Evolutionary conservation across 805 yeast species (phyloP).

Genomic region (Ogataea methanolica): DNA sequence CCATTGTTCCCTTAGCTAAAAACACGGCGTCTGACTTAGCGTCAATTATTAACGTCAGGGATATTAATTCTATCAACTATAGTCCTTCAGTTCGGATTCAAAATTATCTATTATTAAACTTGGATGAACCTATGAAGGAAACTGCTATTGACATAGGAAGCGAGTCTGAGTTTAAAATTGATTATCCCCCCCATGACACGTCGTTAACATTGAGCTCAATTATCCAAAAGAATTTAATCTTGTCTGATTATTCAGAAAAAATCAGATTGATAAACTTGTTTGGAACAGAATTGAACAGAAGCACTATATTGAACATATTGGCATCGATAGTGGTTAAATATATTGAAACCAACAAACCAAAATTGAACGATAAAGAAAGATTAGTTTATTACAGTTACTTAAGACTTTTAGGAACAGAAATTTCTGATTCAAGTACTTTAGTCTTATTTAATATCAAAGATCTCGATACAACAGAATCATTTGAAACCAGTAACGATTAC

Average conservation of each 20-base stretch:
- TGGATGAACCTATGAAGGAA: neutral
- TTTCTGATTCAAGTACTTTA: neutral
- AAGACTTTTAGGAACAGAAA: conserved; percentile 1
- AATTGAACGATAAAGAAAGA: conserved; percentile 6
- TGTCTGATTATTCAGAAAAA: conserved; percentile 6
- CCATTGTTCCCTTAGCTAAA: conserved; percentile 5
- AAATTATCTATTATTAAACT: neutral
- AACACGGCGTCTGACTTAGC: neutral
- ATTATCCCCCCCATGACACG: neutral
- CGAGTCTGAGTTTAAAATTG: neutral
- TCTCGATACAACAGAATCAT: conserved; percentile 10
- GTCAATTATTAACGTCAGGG: neutral
- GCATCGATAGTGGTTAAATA: conserved; percentile 10
- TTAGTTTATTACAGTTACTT: conserved; percentile 11
- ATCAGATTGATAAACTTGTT: conserved; percentile 6
- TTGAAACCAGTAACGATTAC: neutral
- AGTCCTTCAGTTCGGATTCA: conserved; percentile 1
- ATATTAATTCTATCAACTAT: conserved; percentile 3
- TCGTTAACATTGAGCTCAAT: neutral
- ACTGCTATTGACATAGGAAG: neutral
- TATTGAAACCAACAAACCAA: conserved; percentile 2
- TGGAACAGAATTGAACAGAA: neutral
- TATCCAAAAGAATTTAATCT: conserved; percentile 7
- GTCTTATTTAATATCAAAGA: conserved; percentile 6
- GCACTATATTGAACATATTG: conserved; percentile 2